Evolutionary conservation across 1,284 basidiomycete genomes (phyloP), one percentile per base, ranked within the genome.

Genomic region (Paramarasmius palmivorus): DNA sequence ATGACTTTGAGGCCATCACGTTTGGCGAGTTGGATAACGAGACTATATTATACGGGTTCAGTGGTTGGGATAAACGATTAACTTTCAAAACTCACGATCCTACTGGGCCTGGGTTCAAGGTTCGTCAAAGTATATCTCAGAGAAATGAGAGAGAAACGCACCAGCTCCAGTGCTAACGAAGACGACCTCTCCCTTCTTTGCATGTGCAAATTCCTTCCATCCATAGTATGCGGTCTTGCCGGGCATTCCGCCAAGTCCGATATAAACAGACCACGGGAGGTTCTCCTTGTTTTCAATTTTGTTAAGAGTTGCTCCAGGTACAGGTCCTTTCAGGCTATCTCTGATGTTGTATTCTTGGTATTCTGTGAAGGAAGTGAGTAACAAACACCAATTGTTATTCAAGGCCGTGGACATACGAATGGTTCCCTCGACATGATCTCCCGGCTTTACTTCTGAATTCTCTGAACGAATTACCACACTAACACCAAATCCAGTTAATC

Each of bases 1-100:
- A 91, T 85, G 49, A 92, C 86, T 58, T 83, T 85, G 26, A 84
- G 67, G 0, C 84, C 86, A 10, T 79, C 76, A 5, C 71, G 68
- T 56, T 86, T 88, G 1, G 83, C 84, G 15, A 88, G 72, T 68
- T 90, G 82, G 25, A 77, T 73, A 10, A 81, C 78, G 23, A 77
- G 58, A 4, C 74, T 75, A 42, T 47, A 20, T 34, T 15, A 23
- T 36, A 32, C 22, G 23, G 10, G n/a, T 45, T 29, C 14, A 26
- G 39, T 22, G 37, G 26, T 19, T n/a, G 12, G 15, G 15, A 9
- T 37, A 15, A 19, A 51, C 41, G 8, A 36, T 20, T 17, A 34
- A 29, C n/a, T 23, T 12, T 15, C 20, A 15, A 15, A 19, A 60
- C 74, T 57, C 55, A 73, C 73, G 71, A 73, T 59, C 73, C 74